Conservation (phyloP, 352 stramenopile genomes). For the Halophytophthora polymorphica region DNA sequence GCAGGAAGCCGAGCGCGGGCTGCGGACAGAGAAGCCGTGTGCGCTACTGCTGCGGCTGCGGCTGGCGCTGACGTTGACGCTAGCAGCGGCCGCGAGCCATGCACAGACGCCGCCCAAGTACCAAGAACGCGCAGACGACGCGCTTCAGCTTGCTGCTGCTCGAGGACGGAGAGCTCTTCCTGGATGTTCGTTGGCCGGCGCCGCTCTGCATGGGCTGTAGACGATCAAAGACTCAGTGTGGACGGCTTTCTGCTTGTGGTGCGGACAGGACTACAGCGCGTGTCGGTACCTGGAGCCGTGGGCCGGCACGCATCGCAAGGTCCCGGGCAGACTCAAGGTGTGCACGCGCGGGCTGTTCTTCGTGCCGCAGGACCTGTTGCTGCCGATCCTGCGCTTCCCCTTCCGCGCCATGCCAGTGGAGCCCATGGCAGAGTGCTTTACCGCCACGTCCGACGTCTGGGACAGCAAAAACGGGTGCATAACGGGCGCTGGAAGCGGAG, state of each 20-base stretch:
- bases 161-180: constrained; percentile 91
- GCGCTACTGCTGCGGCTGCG: not conserved
- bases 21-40: no score
- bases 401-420: constrained; percentile 61
- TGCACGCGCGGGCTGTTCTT: constrained; percentile 90
- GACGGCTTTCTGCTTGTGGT: not conserved
- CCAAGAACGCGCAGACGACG: constrained; percentile 37
- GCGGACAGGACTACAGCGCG: constrained; percentile 60
- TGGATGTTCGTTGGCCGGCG: constrained; percentile 51
- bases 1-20: no score
- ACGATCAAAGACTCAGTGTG: not conserved
- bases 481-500: not conserved
- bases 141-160: constrained; percentile 90
- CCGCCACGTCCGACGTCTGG: constrained; percentile 11
- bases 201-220: not conserved
- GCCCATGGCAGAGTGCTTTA: constrained; percentile 54
- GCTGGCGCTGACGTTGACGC: not conserved
- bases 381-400: constrained; percentile 78
- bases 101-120: constrained; percentile 22
- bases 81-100: constrained; percentile 10
- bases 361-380: constrained; percentile 67
- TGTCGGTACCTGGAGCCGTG: constrained; percentile 53
- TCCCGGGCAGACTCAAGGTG: constrained; percentile 68
- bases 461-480: not conserved
- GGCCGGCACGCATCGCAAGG: constrained; percentile 34